These are phyloP conservation scores for Irpex rosettiformis DNA, from an alignment of 1,284 basidiomycete genomes.

Conservation along the genomic window DNA sequence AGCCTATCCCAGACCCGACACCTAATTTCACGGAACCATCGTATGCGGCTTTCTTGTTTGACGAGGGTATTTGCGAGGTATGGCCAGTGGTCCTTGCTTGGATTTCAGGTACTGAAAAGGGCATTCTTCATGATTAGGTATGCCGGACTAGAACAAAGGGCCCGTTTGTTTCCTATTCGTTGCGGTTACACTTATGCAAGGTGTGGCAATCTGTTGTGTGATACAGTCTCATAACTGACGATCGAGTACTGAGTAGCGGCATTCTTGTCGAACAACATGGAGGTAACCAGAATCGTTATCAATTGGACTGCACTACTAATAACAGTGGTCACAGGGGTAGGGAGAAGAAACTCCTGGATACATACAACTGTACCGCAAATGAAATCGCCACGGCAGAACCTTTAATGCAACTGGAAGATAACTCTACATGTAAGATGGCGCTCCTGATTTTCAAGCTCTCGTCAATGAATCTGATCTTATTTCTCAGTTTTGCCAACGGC, in stretches of 20 bases:
- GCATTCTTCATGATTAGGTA: constrained; percentile 21
- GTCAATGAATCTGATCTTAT: too few relatives aligned
- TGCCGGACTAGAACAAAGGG: constrained; percentile 29
- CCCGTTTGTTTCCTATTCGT: constrained; percentile 21
- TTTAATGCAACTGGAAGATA: too few relatives aligned
- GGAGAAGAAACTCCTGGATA: too few relatives aligned
- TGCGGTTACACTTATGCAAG: constrained; percentile 21
- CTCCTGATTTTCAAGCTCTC: too few relatives aligned
- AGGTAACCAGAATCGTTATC: not conserved
- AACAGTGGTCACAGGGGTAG: too few relatives aligned
- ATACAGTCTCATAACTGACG: too few relatives aligned
- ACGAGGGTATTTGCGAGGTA: constrained; percentile 54
- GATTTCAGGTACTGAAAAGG: not conserved
- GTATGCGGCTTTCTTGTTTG: constrained; percentile 62
- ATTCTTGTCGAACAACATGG: constrained; percentile 1
- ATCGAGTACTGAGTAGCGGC: not conserved
- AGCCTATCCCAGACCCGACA: constrained; percentile 42
- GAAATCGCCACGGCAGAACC: too few relatives aligned
- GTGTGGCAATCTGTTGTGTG: constrained; percentile 14
- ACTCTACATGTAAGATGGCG: too few relatives aligned
- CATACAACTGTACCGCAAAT: too few relatives aligned
- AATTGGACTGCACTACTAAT: too few relatives aligned
- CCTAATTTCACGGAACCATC: constrained; percentile 37
- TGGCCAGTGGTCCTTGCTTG: constrained; percentile 10
- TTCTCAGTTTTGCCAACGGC: too few relatives aligned